Conservation (phyloP, 805 yeast genomes). For the Wickerhamiella dianesei region DNA sequence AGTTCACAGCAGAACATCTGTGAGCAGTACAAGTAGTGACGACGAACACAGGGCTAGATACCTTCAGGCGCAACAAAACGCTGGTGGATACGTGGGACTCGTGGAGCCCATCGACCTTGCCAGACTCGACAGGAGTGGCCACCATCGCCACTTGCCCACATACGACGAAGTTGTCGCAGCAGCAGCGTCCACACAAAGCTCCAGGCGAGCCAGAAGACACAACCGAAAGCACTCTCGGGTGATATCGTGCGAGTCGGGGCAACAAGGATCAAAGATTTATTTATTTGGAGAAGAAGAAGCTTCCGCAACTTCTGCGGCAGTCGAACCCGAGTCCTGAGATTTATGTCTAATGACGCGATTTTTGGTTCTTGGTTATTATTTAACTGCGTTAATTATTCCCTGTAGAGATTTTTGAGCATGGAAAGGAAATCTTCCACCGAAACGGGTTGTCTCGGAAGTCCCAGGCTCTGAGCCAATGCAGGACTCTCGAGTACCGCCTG, state of each 20-base stretch:
- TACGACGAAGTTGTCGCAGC: not conserved
- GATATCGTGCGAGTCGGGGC: not conserved
- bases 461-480: conserved; percentile 21
- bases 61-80: not conserved
- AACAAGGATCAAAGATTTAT: not conserved
- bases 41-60: not conserved
- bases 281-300: not conserved
- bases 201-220: not conserved
- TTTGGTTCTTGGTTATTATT: not conserved
- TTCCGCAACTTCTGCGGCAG: not conserved
- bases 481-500: conserved; percentile 28
- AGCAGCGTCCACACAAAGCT: not conserved
- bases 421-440: conserved; percentile 6
- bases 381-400: not conserved
- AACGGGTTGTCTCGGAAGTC: conserved; percentile 4
- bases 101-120: not conserved
- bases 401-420: not conserved
- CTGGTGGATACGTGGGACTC: not conserved
- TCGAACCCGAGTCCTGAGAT: not conserved
- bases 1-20: not conserved
- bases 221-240: not conserved
- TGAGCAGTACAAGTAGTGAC: not conserved
- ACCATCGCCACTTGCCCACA: not conserved
- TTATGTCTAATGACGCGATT: too few species aligned
- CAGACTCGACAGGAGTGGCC: not conserved